Conservation (phyloP, 805 yeast species). For the Hanseniaspora lachancei region DNA sequence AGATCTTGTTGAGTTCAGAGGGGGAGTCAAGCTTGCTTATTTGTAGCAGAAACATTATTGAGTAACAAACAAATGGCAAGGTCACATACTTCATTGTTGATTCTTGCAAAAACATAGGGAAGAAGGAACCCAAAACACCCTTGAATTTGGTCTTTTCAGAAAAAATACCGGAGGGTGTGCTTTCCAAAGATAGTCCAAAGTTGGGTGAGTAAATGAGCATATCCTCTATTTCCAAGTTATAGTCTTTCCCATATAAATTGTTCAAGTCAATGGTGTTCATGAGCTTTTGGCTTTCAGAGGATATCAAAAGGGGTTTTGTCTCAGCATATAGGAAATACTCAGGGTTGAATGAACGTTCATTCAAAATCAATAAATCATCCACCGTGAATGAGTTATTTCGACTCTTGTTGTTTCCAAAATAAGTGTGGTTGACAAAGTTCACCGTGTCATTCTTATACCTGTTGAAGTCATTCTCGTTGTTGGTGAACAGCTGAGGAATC, state of each 20-base stretch:
- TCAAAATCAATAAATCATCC: not conserved
- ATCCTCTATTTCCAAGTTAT: not conserved
- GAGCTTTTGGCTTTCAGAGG: not conserved
- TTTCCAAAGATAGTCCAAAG: not conserved
- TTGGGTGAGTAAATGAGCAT: slow-evolving; percentile 4
- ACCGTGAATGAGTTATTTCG: not conserved
- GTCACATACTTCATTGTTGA: slow-evolving; percentile 4
- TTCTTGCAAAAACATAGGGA: not conserved
- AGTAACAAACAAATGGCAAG: not conserved
- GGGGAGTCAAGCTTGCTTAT: slow-evolving; percentile 1
- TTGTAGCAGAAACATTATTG: not conserved
- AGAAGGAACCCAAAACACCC: not conserved
- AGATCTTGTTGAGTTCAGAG: slow-evolving; percentile 7
- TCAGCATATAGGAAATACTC: slow-evolving; percentile 6
- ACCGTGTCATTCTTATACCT: not conserved
- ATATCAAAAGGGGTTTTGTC: not conserved
- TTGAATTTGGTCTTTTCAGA: not conserved
- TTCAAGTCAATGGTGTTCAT: not conserved
- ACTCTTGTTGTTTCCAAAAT: not conserved
- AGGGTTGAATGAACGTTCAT: not conserved
- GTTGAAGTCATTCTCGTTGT: not conserved
- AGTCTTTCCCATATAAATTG: not conserved
- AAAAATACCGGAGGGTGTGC: not conserved
- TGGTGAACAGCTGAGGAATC: slow-evolving; percentile 1
- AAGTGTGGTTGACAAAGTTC: not conserved